A percentile compares a stretch with the other conserved stretches of the same genome.
Conservation (phyloP, 805 yeast genomes). For the Starmerella geochares region DNA sequence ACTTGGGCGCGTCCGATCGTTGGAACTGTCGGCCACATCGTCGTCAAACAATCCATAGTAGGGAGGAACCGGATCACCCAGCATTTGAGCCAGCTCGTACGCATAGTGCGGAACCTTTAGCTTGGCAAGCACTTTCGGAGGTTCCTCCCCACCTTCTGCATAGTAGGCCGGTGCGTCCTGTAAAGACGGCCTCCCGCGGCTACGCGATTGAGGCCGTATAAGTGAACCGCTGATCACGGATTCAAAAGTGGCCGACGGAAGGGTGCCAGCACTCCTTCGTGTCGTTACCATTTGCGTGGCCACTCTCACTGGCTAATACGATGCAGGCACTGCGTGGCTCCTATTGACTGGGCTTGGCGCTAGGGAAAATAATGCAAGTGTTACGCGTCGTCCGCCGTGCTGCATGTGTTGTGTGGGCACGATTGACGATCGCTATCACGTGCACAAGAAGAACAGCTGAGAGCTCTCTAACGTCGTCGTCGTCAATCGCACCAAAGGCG, state of each 20-base stretch:
- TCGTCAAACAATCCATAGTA: slow-evolving; percentile 15
- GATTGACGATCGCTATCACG: background rate
- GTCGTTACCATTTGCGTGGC: slow-evolving; percentile 3
- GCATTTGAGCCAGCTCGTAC: slow-evolving; percentile 15
- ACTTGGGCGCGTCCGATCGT: slow-evolving; percentile 11
- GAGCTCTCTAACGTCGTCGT: background rate
- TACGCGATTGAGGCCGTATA: background rate
- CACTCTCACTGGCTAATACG: background rate
- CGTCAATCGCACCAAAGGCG: background rate
- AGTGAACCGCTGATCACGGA: slow-evolving; percentile 7
- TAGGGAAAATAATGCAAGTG: background rate
- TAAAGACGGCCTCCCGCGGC: background rate
- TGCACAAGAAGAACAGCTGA: background rate
- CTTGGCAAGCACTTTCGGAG: slow-evolving; percentile 5
- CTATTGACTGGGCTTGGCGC: background rate
- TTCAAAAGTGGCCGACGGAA: slow-evolving; percentile 10
- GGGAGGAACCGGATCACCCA: slow-evolving; percentile 18
- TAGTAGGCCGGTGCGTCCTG: background rate
- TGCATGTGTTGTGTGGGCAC: background rate
- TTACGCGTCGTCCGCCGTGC: background rate
- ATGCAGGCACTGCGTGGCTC: background rate
- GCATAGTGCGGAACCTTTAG: slow-evolving; percentile 11
- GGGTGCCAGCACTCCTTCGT: slow-evolving; percentile 11
- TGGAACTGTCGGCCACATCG: background rate
- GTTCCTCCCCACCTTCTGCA: background rate